Evolutionary conservation across 176 grass and related monocot genomes (phyloP).

Genomic region (Areca catechu): DNA sequence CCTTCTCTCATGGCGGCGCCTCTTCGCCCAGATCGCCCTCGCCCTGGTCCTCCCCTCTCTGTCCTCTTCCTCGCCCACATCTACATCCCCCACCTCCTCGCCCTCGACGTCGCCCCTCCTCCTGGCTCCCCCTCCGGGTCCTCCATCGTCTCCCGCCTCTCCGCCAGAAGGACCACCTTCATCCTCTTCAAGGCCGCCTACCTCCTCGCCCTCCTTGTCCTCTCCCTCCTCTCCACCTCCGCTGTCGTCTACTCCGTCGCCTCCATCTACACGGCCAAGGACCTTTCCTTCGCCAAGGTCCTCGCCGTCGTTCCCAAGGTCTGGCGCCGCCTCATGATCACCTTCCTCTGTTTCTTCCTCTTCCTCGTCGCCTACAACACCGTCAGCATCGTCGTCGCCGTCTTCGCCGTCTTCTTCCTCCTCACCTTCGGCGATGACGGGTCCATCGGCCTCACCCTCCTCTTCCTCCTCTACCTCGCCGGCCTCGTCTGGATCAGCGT

Average conservation of each 20-base stretch:
- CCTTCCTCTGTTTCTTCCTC: constrained; percentile 75
- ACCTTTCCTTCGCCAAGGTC: constrained; percentile 69
- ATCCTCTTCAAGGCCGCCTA: constrained; percentile 79
- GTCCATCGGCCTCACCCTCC: constrained; percentile 16
- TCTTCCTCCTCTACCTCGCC: constrained; percentile 29
- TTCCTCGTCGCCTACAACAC: constrained; percentile 64
- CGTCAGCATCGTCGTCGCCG: constrained; percentile 17
- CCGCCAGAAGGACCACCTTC: constrained; percentile 36
- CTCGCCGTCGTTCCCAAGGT: constrained; percentile 86
- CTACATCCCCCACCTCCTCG: constrained; percentile 67
- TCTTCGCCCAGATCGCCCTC: constrained; percentile 61
- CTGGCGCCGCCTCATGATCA: constrained; percentile 68
- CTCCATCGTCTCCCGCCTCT: constrained; percentile 38
- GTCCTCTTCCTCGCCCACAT: constrained; percentile 71
- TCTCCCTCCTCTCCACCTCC: constrained; percentile 80
- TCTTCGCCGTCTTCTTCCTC: constrained; percentile 37
- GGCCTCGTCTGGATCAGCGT: constrained; percentile 68
- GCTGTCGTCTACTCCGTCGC: constrained; percentile 85
- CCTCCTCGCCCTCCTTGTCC: constrained; percentile 67
- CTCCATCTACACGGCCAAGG: constrained; percentile 78
- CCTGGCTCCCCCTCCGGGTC: constrained; percentile 42
- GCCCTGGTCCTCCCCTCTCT: constrained; percentile 66
- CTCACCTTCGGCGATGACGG: constrained; percentile 16
- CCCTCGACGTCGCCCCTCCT: constrained; percentile 41
- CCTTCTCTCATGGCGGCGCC: constrained; percentile 39